phyloP scores from a whole-genome alignment of 106 monocot genomes.

The Dioscorea alata region DNA sequence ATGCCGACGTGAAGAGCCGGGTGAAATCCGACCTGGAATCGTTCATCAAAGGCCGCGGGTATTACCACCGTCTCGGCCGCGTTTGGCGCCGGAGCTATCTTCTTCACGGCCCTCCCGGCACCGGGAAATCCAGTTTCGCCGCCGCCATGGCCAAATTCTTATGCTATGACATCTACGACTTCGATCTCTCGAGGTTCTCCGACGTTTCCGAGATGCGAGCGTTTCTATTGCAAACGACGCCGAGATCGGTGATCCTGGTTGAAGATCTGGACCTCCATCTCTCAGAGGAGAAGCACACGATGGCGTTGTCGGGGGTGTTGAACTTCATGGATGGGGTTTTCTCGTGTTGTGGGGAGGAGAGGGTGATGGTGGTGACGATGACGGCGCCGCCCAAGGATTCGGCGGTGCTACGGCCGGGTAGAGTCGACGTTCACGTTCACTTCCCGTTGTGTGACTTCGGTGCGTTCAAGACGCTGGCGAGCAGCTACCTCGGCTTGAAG shows the following conservation, averaged over 20 bases:
- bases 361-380: slow-evolving; percentile 14
- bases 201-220: slow-evolving; percentile 3
- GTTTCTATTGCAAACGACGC: slow-evolving; percentile 18
- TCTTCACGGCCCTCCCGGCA: slow-evolving; percentile 26
- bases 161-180: slow-evolving; percentile 23
- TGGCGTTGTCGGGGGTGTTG: not conserved
- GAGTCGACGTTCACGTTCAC: slow-evolving; percentile 6
- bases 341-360: slow-evolving; percentile 9
- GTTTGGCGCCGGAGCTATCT: slow-evolving; percentile 29
- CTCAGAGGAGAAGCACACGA: not conserved
- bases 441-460: slow-evolving; percentile 15
- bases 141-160: slow-evolving; percentile 32
- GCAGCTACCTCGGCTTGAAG: slow-evolving; percentile 12
- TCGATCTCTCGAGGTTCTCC: slow-evolving; percentile 6
- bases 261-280: slow-evolving; percentile 22
- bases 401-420: slow-evolving; percentile 5
- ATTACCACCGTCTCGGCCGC: slow-evolving; percentile 20
- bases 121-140: slow-evolving; percentile 29
- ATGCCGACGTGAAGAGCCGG: slow-evolving; percentile 13
- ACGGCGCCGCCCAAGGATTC: not conserved
- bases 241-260: slow-evolving; percentile 18
- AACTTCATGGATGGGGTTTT: slow-evolving; percentile 7
- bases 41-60: slow-evolving; percentile 9
- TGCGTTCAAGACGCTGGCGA: slow-evolving; percentile 14
- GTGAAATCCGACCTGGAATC: slow-evolving; percentile 18